Evolutionary conservation across 495 filamentous ascomycete genomes (phyloP), one percentile per base, ranked within the genome.

Genomic region (Tuber calosporum): DNA sequence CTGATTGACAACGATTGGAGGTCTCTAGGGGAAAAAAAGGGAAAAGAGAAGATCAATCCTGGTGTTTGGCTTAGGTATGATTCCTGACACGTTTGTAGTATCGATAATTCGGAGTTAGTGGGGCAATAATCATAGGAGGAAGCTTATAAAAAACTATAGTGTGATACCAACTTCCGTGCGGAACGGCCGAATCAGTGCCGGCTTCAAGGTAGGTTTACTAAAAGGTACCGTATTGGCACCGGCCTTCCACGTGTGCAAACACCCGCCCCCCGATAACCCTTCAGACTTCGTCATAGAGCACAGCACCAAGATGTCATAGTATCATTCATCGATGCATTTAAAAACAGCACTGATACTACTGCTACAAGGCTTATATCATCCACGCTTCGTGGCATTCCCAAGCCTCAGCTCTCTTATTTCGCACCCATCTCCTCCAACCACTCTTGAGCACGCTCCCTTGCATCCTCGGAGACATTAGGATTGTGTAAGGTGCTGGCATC

Each of bases 401-500:
- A 34, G 8, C 13, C 13, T 45, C 22, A 53, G 69, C 53, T 41
- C 42, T 0, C 68, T 67, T 70, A 77, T 38, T 79, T 40, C 26
- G 69, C 70, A n/a, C 76, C 73, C 76, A 82, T 69, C 41, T 82
- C 43, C 69, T 79, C 53, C 72, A 84, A 43, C 75, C 80, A 82
- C 71, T 86, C 79, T 75, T 82, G 79, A 4, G 84, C 86, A 38
- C 79, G 83, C 67, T 84, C 80, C 79, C 85, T 86, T 17, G 86
- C 85, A 69, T 84, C 83, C 30, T 84, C 81, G 2, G 85, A 86
- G 0, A 86, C 85, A 41, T 84, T 82, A 6, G 84, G 85, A 72
- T 86, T 86, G 69, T 78, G 84, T 20, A 84, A 77, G 11, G 83
- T 80, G 36, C 81, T 82, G 36, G 4, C 36, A 36, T 70, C 17